phyloP scores from a whole-genome alignment of 768 basidiomycete species.

The Phaffia australis region DNA sequence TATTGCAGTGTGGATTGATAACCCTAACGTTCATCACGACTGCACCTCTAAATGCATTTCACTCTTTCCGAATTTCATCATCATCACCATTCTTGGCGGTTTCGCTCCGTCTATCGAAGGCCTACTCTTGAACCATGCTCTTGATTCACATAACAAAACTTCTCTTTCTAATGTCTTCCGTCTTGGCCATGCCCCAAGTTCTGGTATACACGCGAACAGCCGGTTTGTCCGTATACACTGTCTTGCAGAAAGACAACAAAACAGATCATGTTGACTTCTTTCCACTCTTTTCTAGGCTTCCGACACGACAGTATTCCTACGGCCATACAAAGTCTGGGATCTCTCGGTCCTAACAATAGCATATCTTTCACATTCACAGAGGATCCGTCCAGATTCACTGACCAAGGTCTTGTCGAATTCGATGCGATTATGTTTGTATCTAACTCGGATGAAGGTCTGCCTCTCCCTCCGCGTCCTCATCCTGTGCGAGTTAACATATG shows the following conservation, averaged over 20 bases:
- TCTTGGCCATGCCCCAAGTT: not conserved
- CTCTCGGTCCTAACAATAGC: slow-evolving; percentile 40
- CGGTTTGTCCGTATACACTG: not conserved
- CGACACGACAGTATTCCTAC: slow-evolving; percentile 67
- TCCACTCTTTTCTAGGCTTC: slow-evolving; percentile 55
- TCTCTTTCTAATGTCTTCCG: too few species aligned
- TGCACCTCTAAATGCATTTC: too few species aligned
- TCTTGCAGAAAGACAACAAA: not conserved
- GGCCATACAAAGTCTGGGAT: slow-evolving; percentile 50
- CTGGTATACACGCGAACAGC: slow-evolving; percentile 24
- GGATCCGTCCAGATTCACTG: slow-evolving; percentile 50
- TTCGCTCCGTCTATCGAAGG: too few species aligned
- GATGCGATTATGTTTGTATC: slow-evolving; percentile 60
- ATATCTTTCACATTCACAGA: slow-evolving; percentile 57
- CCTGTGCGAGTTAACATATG: too few species aligned
- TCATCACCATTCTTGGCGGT: too few species aligned
- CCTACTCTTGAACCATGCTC: too few species aligned
- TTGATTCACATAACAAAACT: too few species aligned
- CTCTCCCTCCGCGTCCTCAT: not conserved
- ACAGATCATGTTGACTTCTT: not conserved
- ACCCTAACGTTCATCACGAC: too few species aligned
- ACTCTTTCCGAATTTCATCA: too few species aligned
- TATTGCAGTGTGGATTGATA: too few species aligned
- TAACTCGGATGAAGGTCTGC: slow-evolving; percentile 57
- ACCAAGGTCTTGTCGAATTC: slow-evolving; percentile 47